phyloP scores from a whole-genome alignment of 768 basidiomycete species.

The Pisolithus marmoratus region DNA sequence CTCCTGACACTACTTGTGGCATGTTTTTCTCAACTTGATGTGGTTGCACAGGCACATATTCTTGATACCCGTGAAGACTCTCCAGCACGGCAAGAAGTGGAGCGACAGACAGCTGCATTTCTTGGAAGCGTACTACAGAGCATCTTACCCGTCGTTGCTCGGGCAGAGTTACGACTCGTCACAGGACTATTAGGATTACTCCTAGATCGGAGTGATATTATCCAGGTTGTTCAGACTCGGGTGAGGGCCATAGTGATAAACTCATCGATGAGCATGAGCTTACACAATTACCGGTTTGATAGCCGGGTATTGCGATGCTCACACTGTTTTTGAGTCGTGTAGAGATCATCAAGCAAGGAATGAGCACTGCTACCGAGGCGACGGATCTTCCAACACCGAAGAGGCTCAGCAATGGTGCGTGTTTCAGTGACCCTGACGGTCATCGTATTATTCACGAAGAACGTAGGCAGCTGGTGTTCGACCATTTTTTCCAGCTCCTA shows the following conservation, averaged over 20 bases:
- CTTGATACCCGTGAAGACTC: conserved; percentile 65
- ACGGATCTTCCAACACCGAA: conserved; percentile 55
- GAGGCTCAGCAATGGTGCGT: conserved; percentile 77
- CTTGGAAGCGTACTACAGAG: conserved; percentile 81
- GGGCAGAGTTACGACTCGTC: conserved; percentile 74
- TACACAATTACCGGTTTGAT: neutral
- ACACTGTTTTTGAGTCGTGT: conserved; percentile 90
- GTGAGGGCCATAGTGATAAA: conserved; percentile 40
- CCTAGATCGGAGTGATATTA: conserved; percentile 71
- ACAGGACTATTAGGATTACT: conserved; percentile 82
- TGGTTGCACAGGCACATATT: conserved; percentile 70
- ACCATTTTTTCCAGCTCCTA: conserved; percentile 79
- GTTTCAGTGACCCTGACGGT: neutral
- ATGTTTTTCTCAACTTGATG: conserved; percentile 91
- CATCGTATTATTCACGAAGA: conserved; percentile 6
- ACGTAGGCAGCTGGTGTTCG: conserved; percentile 79
- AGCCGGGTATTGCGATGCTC: conserved; percentile 91
- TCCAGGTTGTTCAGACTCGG: conserved; percentile 69
- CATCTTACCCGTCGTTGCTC: conserved; percentile 75
- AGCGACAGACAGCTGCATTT: conserved; percentile 89
- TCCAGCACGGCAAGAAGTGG: conserved; percentile 59
- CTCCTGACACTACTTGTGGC: conserved; percentile 89
- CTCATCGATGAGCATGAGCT: neutral
- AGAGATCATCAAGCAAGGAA: conserved; percentile 82
- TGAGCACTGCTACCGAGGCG: conserved; percentile 44